phyloP scores from a whole-genome alignment of 129 eudicot genomes.

The Mikania micrantha region DNA sequence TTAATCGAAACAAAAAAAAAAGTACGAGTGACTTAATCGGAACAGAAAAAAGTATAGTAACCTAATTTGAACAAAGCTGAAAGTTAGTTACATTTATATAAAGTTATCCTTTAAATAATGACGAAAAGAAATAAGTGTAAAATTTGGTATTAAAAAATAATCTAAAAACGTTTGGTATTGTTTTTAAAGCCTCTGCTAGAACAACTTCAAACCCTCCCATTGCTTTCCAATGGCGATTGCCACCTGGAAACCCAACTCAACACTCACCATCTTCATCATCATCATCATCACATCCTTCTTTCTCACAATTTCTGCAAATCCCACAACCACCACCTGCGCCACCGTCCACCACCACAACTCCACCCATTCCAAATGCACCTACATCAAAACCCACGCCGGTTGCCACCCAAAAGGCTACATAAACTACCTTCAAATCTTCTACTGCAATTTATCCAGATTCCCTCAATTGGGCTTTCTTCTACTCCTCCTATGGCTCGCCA shows the following conservation, averaged over 20 bases:
- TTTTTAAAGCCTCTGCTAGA: background rate
- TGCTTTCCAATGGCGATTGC: constrained; percentile 14
- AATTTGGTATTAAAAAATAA: too few relatives aligned
- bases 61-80: too few relatives aligned
- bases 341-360: constrained; percentile 25
- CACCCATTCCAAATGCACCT: constrained; percentile 30
- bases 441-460: constrained; percentile 32
- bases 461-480: constrained; percentile 37
- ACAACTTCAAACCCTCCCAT: background rate
- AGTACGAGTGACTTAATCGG: too few relatives aligned
- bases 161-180: too few relatives aligned
- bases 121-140: too few relatives aligned
- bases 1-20: too few relatives aligned
- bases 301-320: constrained; percentile 5
- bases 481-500: constrained; percentile 48
- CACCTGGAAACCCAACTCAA: too few relatives aligned
- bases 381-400: constrained; percentile 27
- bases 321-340: constrained; percentile 28
- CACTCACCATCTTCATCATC: background rate
- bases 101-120: too few relatives aligned
- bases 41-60: too few relatives aligned
- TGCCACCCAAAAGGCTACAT: constrained; percentile 54
- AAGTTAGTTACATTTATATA: too few relatives aligned
- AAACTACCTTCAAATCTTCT: constrained; percentile 46
- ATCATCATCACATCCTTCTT: background rate